Percentiles rank a stretch among this genome's conserved stretches.
Conservation (phyloP, 2,329 filamentous ascomycete genomes). For the Fusarium sp. region DNA sequence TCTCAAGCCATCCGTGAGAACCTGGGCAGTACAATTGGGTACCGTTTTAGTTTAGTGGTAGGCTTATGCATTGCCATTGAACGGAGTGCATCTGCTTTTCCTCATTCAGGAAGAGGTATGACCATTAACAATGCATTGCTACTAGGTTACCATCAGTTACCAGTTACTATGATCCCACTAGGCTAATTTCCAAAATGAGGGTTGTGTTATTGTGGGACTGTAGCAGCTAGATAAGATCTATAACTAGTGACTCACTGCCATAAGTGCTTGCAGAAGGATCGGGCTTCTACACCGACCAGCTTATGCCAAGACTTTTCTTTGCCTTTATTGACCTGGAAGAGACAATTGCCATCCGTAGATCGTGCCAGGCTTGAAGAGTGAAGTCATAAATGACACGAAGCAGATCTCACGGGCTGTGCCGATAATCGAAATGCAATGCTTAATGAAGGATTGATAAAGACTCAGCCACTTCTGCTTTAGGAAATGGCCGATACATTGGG, state of each 20-base stretch:
- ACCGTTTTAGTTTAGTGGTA: conserved; percentile 38
- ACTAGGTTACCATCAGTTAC: too few species aligned
- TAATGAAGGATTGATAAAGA: neutral
- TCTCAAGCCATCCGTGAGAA: too few species aligned
- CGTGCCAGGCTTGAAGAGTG: neutral
- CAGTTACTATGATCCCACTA: too few species aligned
- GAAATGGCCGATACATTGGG: conserved; percentile 5
- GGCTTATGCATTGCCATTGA: conserved; percentile 32
- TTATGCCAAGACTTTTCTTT: neutral
- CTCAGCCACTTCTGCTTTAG: conserved; percentile 9
- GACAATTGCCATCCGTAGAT: neutral
- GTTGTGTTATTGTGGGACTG: too few species aligned
- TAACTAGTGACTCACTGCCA: too few species aligned
- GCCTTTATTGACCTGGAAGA: neutral
- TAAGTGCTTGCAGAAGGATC: too few species aligned
- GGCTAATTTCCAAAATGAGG: too few species aligned
- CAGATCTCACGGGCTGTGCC: conserved; percentile 2
- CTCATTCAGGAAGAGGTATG: too few species aligned
- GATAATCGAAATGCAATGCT: neutral
- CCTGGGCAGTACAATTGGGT: too few species aligned
- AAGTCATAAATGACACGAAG: conserved; percentile 10
- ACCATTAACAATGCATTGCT: too few species aligned
- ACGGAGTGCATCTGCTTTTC: neutral
- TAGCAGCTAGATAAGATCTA: too few species aligned
- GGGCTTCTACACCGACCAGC: too few species aligned